phyloP scores from a whole-genome alignment of 495 filamentous ascomycete genomes.

The Bacidia rubella region DNA sequence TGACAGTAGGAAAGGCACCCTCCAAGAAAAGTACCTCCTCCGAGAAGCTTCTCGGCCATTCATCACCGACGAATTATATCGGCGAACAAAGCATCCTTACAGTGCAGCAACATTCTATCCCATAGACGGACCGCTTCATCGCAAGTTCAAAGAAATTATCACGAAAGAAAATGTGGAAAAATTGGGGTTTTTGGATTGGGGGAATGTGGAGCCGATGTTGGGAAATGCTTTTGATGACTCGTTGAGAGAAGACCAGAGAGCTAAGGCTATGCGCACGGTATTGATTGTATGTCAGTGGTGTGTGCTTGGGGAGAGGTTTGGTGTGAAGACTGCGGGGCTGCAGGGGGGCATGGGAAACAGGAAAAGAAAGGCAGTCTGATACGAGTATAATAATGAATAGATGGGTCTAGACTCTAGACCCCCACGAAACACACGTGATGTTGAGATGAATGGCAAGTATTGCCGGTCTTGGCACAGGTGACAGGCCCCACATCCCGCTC shows the following conservation, averaged over 20 bases:
- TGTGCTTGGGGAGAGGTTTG: constrained; percentile 11
- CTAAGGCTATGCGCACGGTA: constrained; percentile 6
- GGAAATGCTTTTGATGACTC: constrained; percentile 18
- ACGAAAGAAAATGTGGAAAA: constrained; percentile 29
- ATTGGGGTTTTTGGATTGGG: constrained; percentile 28
- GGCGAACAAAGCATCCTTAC: constrained; percentile 33
- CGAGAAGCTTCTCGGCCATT: constrained; percentile 35
- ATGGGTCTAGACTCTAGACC: too few relatives aligned
- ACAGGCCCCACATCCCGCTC: too few relatives aligned
- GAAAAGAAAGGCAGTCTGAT: too few relatives aligned
- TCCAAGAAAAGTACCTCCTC: constrained; percentile 37
- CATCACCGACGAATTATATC: constrained; percentile 37
- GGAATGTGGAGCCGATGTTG: constrained; percentile 11
- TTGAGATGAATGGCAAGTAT: too few relatives aligned
- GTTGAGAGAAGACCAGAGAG: constrained; percentile 19
- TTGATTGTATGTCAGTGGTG: constrained; percentile 13
- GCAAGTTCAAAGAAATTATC: constrained; percentile 21
- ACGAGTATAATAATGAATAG: too few relatives aligned
- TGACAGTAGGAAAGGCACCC: constrained; percentile 10
- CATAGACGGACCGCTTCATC: constrained; percentile 26
- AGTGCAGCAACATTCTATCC: constrained; percentile 23
- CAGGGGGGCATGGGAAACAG: too few relatives aligned
- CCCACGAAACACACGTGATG: too few relatives aligned
- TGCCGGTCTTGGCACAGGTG: too few relatives aligned
- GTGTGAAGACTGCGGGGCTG: constrained; percentile 23